Evolutionary conservation across 768 basidiomycete genomes (phyloP).

Genomic region (Mycena capillaripes): DNA sequence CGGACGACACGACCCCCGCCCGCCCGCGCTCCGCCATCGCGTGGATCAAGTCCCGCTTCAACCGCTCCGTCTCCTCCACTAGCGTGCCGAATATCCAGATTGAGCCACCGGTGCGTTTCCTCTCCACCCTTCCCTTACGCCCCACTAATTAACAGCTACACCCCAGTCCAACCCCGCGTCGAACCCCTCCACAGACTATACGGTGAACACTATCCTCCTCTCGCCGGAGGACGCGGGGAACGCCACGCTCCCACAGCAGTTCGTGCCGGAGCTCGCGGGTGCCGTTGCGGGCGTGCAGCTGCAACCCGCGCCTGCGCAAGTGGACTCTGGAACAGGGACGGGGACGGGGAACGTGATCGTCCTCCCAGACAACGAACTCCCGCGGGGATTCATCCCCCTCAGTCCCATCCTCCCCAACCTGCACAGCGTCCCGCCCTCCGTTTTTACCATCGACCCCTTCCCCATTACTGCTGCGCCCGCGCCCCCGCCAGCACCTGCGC

Average conservation of each 20-base stretch:
- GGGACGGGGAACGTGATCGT: slow-evolving; percentile 38
- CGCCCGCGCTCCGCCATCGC: slow-evolving; percentile 38
- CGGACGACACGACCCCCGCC: not conserved
- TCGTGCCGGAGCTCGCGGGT: slow-evolving; percentile 18
- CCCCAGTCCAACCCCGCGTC: slow-evolving; percentile 57
- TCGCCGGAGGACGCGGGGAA: slow-evolving; percentile 57
- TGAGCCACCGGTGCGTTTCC: slow-evolving; percentile 60
- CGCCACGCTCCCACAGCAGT: slow-evolving; percentile 37
- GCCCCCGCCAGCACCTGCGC: not conserved
- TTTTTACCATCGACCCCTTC: not conserved
- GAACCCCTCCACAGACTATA: slow-evolving; percentile 46
- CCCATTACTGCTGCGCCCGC: too few relatives aligned
- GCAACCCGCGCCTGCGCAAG: not conserved
- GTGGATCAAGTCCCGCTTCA: slow-evolving; percentile 44
- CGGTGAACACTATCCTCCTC: slow-evolving; percentile 56
- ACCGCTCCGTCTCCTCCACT: slow-evolving; percentile 47
- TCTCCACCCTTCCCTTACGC: not conserved
- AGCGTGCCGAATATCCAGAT: slow-evolving; percentile 60
- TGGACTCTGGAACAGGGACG: not conserved
- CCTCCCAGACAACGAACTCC: slow-evolving; percentile 49
- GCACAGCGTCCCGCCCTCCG: not conserved
- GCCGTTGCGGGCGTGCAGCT: slow-evolving; percentile 16
- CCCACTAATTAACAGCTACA: not conserved
- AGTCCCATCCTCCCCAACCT: slow-evolving; percentile 45
- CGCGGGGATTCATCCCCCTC: slow-evolving; percentile 55